phyloP scores from a whole-genome alignment of 169 alveolate genomes.

The Amoebophrya sp. region DNA sequence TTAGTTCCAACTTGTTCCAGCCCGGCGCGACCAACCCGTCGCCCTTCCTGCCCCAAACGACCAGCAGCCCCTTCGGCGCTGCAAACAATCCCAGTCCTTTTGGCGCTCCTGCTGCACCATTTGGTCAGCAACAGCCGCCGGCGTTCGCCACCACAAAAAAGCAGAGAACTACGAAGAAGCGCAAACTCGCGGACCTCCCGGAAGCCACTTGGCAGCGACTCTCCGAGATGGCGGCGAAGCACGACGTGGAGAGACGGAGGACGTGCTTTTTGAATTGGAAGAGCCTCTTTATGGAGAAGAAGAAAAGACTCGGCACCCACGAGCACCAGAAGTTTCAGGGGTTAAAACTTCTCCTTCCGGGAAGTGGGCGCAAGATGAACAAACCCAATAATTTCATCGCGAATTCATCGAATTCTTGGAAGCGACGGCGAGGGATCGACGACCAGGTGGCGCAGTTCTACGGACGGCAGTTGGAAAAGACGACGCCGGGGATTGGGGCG shows the following conservation, averaged over 20 bases:
- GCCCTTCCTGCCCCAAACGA: too few species aligned
- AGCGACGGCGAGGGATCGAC: background rate
- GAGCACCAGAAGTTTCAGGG: conserved; percentile 19
- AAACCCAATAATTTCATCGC: too few species aligned
- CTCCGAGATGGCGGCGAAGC: background rate
- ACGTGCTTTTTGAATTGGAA: background rate
- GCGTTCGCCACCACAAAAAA: too few species aligned
- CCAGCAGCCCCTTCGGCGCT: too few species aligned
- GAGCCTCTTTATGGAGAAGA: background rate
- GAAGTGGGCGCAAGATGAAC: background rate
- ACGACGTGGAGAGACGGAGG: background rate
- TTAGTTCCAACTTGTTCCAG: too few species aligned
- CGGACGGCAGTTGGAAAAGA: background rate
- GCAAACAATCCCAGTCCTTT: too few species aligned
- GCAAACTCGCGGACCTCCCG: background rate
- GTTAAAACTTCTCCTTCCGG: background rate
- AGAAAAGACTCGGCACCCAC: background rate
- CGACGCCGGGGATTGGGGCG: background rate
- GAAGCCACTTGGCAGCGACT: background rate
- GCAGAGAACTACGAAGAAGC: too few species aligned
- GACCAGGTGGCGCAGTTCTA: background rate
- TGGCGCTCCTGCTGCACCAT: too few species aligned
- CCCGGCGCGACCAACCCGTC: too few species aligned
- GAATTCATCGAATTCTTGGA: too few species aligned
- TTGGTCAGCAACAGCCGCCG: too few species aligned